These are phyloP conservation scores for Russula ochroleuca DNA, from an alignment of 768 basidiomycete species.

Conservation along the genomic window DNA sequence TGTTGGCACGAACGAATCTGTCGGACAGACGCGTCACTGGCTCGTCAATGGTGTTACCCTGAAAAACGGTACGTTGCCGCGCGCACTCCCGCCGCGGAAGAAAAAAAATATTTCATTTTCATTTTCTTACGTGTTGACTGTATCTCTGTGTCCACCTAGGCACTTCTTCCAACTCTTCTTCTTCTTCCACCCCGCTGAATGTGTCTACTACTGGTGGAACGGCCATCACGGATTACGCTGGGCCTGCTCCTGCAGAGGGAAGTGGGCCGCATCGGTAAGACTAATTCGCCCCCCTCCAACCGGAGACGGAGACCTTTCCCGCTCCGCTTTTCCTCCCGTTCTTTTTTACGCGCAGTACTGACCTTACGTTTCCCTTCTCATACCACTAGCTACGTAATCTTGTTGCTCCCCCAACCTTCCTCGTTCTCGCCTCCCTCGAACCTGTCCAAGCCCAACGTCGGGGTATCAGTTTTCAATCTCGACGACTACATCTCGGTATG, in stretches of 20 bases:
- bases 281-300: not conserved
- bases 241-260: conserved; percentile 64
- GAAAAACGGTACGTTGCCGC: conserved; percentile 37
- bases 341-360: not conserved
- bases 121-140: not conserved
- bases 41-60: conserved; percentile 63
- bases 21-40: conserved; percentile 75
- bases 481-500: conserved; percentile 52
- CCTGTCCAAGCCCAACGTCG: conserved; percentile 46
- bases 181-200: conserved; percentile 4
- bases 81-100: not conserved
- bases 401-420: conserved; percentile 60
- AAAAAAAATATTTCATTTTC: too few species aligned
- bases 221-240: conserved; percentile 61
- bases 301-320: not conserved
- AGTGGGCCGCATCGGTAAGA: conserved; percentile 68
- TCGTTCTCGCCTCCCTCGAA: conserved; percentile 58
- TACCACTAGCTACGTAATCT: conserved; percentile 55
- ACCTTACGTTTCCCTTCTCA: not conserved
- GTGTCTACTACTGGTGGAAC: conserved; percentile 45
- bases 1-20: conserved; percentile 54
- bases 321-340: not conserved
- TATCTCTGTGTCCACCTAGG: not conserved
- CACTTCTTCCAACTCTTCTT: not conserved
- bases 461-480: conserved; percentile 55